Evolutionary conservation across 2,329 filamentous ascomycete genomes (phyloP).

Genomic region (Cercospora sojina): DNA sequence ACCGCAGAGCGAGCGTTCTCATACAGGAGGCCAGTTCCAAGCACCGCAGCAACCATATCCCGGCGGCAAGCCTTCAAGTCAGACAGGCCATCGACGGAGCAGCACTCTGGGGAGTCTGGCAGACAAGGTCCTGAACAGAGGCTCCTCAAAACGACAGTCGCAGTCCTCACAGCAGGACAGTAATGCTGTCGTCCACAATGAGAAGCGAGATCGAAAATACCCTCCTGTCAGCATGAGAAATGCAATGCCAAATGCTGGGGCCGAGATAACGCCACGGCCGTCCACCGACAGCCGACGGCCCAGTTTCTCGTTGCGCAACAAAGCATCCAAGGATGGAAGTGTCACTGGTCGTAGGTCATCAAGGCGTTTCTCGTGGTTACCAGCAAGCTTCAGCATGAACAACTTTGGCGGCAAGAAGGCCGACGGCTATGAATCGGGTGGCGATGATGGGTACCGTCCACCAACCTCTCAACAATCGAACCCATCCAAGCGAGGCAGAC

Average conservation of each 20-base stretch:
- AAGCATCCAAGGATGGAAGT: slow-evolving; percentile 42
- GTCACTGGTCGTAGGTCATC: slow-evolving; percentile 41
- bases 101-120: slow-evolving; percentile 61
- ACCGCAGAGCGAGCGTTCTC: slow-evolving; percentile 56
- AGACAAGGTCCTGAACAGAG: slow-evolving; percentile 80
- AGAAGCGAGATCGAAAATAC: slow-evolving; percentile 69
- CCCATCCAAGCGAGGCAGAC: slow-evolving; percentile 35
- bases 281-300: slow-evolving; percentile 52
- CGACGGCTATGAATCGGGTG: slow-evolving; percentile 37
- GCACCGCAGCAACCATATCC: slow-evolving; percentile 53
- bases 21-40: slow-evolving; percentile 50
- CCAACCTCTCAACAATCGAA: slow-evolving; percentile 31
- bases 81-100: slow-evolving; percentile 67
- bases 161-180: slow-evolving; percentile 40
- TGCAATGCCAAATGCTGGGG: slow-evolving; percentile 56
- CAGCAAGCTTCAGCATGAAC: slow-evolving; percentile 49
- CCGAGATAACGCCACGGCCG: slow-evolving; percentile 53
- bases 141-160: slow-evolving; percentile 36
- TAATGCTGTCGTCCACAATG: slow-evolving; percentile 46
- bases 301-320: slow-evolving; percentile 52
- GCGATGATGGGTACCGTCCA: slow-evolving; percentile 30
- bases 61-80: slow-evolving; percentile 63
- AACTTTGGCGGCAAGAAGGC: slow-evolving; percentile 42
- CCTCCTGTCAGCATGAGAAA: slow-evolving; percentile 90
- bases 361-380: slow-evolving; percentile 53